These are phyloP conservation scores for Schrenkiella parvula DNA, from an alignment of 345 rosid species.

Conservation along the genomic window DNA sequence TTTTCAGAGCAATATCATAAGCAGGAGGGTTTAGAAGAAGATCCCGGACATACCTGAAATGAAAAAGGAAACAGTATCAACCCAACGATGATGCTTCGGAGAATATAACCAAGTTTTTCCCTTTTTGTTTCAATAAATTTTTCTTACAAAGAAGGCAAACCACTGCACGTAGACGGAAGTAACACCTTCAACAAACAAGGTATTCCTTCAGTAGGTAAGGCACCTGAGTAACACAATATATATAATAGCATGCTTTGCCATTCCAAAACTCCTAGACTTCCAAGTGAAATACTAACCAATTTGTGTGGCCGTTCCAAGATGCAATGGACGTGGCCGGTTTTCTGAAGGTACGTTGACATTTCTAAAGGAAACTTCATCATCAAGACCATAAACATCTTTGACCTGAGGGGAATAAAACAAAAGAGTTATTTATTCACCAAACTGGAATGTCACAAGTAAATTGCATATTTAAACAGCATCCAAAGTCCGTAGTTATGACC, in stretches of 20 bases:
- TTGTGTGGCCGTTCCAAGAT: constrained; percentile 94
- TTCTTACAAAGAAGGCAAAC: constrained; percentile 74
- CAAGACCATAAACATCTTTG: constrained; percentile 92
- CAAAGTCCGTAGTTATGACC: constrained; percentile 39
- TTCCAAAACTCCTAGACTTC: not conserved
- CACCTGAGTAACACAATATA: constrained; percentile 47
- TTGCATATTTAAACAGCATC: not conserved
- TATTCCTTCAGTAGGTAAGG: constrained; percentile 90
- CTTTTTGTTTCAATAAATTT: constrained; percentile 1
- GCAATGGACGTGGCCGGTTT: constrained; percentile 76
- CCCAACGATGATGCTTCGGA: not conserved
- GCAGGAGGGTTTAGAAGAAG: constrained; percentile 95
- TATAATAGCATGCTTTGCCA: not conserved
- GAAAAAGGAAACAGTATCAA: not conserved
- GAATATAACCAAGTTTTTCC: not conserved
- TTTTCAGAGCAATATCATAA: constrained; percentile 75
- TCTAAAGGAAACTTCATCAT: constrained; percentile 63
- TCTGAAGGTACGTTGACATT: constrained; percentile 69
- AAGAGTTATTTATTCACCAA: not conserved
- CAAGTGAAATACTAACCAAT: constrained; percentile 48
- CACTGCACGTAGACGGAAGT: constrained; percentile 82
- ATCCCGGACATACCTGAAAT: constrained; percentile 76
- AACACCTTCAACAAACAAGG: constrained; percentile 91
- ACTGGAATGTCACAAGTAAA: not conserved
- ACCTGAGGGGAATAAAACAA: constrained; percentile 44